Evolutionary conservation across 345 rosid genomes (phyloP), one percentile per base, ranked within the genome.

Genomic region (Eucalyptus regnans): DNA sequence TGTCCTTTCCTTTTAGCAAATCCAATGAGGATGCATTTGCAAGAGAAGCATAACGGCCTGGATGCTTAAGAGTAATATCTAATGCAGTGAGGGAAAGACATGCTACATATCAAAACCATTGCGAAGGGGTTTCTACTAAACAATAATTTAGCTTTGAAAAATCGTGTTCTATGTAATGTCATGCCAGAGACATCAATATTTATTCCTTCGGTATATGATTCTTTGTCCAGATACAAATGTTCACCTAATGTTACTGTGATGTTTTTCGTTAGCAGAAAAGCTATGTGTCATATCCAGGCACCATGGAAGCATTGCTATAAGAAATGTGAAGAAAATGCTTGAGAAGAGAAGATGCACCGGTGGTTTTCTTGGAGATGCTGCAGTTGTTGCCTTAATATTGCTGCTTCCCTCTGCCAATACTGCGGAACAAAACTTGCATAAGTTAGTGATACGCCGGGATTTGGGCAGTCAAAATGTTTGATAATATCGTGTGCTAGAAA

Each of bases 361-460:
- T 97, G 98, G 91, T 90, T 97, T 88, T 94, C 99, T 89, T 95
- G 96, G 93, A 97, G 91, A 90, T 88, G 92, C 49, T 95, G 96
- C 86, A 97, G 93, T 79, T 97, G 98, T 76, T 92, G 94, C 91
- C 94, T 95, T 88, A 97, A 90, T 88, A 93, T 89, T 87, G 94
- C 96, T 81, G 95, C 96, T 93, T 96, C 99, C 89, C 91, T 94
- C 89, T 95, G 97, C 99, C 98, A 97, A 88, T 93, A 95, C 99
- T 97, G 91, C 87, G 56, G 92, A 92, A 60, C 50, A 91, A 87
- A 87, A 79, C 89, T 37, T 48, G 87, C 89, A 56, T 60, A 86
- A 89, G 29, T 89, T 88, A 49, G 58, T 68, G 23, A 62, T 44
- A 44, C 66, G 8, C 66, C 23, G 54, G 48, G 14, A 80, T 71